A percentile compares a stretch with the other conserved stretches of the same genome.
Conservation (phyloP, 768 basidiomycete species). For the Russula emetica region DNA sequence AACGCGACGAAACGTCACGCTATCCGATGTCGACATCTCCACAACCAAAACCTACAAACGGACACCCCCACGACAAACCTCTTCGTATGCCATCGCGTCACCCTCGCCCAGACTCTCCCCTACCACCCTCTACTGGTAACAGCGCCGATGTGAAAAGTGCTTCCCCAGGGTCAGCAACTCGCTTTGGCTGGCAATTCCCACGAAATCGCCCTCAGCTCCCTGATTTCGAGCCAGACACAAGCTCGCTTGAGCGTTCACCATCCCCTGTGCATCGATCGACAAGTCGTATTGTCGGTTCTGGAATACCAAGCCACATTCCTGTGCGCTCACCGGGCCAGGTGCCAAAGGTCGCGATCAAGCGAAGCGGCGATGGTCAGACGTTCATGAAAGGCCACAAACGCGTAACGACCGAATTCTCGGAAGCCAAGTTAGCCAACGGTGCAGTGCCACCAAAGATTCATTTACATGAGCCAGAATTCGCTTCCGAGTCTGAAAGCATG, state of each 20-base stretch:
- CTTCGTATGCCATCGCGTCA: background rate
- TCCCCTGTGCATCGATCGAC: slow-evolving; percentile 30
- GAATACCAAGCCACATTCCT: slow-evolving; percentile 43
- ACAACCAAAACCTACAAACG: slow-evolving; percentile 1
- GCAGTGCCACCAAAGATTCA: slow-evolving; percentile 30
- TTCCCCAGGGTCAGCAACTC: slow-evolving; percentile 27
- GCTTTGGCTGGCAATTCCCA: slow-evolving; percentile 42
- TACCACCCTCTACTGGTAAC: slow-evolving; percentile 7
- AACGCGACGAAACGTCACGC: slow-evolving; percentile 9
- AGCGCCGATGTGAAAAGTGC: slow-evolving; percentile 11
- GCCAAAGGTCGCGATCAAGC: slow-evolving; percentile 28
- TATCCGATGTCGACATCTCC: slow-evolving; percentile 1
- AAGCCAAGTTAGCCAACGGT: slow-evolving; percentile 30
- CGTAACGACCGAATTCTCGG: slow-evolving; percentile 32
- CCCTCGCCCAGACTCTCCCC: slow-evolving; percentile 18
- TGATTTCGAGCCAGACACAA: slow-evolving; percentile 39
- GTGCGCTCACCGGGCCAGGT: slow-evolving; percentile 40
- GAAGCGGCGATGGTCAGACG: slow-evolving; percentile 25
- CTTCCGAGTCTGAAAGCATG: slow-evolving; percentile 3
- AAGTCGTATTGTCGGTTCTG: slow-evolving; percentile 30
- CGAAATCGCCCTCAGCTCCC: slow-evolving; percentile 36
- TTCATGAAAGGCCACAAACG: slow-evolving; percentile 32
- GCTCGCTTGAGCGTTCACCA: slow-evolving; percentile 30
- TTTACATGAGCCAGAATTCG: slow-evolving; percentile 14
- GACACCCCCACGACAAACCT: slow-evolving; percentile 7